Conservation (phyloP, 2,329 filamentous ascomycete genomes). For the Albifimbria verrucaria region DNA sequence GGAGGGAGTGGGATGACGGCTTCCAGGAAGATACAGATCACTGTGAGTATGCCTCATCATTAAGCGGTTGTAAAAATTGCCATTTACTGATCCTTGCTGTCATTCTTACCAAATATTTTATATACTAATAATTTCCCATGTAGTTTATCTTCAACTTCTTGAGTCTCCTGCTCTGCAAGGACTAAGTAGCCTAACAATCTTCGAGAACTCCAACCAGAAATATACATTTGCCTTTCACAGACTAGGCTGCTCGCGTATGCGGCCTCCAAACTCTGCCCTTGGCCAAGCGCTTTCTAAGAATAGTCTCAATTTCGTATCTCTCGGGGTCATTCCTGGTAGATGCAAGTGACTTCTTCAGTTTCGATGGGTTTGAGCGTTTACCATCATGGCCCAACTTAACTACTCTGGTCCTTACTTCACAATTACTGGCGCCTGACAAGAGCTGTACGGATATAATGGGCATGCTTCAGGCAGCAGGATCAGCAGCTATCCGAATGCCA, state of each 20-base stretch:
- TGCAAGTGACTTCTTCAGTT: background rate
- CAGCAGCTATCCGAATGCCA: slow-evolving; percentile 23
- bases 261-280: background rate
- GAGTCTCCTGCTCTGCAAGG: background rate
- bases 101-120: no score
- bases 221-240: background rate
- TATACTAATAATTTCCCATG: no score
- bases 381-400: slow-evolving; percentile 20
- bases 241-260: background rate
- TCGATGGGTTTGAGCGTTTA: background rate
- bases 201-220: background rate
- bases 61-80: background rate
- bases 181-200: background rate
- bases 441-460: slow-evolving; percentile 11
- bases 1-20: background rate
- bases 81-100: background rate
- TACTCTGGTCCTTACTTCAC: slow-evolving; percentile 24
- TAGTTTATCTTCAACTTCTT: background rate
- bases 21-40: background rate
- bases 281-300: background rate
- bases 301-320: background rate
- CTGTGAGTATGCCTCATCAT: background rate
- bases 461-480: slow-evolving; percentile 21
- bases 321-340: slow-evolving; percentile 1
- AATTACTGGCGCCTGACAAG: slow-evolving; percentile 14